phyloP scores from a whole-genome alignment of 768 basidiomycete genomes.

The Trametes gibbosa region DNA sequence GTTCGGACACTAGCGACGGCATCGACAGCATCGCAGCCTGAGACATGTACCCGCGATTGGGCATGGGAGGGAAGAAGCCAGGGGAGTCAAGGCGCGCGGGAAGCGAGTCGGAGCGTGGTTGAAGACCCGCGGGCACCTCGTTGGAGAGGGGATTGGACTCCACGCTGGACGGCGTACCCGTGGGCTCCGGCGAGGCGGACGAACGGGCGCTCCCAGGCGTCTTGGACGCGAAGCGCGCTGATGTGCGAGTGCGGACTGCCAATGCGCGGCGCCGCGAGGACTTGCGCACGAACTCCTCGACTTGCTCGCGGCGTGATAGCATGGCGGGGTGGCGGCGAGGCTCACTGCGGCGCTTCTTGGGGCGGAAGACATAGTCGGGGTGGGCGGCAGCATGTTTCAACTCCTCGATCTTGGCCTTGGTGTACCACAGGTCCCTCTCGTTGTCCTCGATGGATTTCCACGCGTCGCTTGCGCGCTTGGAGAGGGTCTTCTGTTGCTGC shows the following conservation, averaged over 20 bases:
- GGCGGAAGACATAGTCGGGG: slow-evolving; percentile 65
- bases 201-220: slow-evolving; percentile 10
- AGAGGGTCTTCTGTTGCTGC: slow-evolving; percentile 56
- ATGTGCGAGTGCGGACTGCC: background rate
- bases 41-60: background rate
- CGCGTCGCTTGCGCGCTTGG: slow-evolving; percentile 73
- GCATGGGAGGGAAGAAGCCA: background rate
- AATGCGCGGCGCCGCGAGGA: slow-evolving; percentile 7
- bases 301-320: slow-evolving; percentile 28
- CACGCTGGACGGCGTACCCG: slow-evolving; percentile 17
- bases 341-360: slow-evolving; percentile 28
- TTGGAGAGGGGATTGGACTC: slow-evolving; percentile 3
- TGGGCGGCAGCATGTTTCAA: slow-evolving; percentile 48
- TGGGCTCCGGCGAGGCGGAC: slow-evolving; percentile 22
- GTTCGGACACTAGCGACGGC: slow-evolving; percentile 6
- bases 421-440: slow-evolving; percentile 47
- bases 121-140: background rate
- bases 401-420: slow-evolving; percentile 52
- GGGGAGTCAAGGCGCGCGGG: background rate
- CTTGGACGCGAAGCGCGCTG: background rate
- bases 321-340: slow-evolving; percentile 14
- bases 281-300: slow-evolving; percentile 24
- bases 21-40: slow-evolving; percentile 4
- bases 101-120: background rate
- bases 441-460: slow-evolving; percentile 59